Evolutionary conservation across 2,329 filamentous ascomycete genomes (phyloP), one percentile per base, ranked within the genome.

Genomic region (Colletotrichum lini): DNA sequence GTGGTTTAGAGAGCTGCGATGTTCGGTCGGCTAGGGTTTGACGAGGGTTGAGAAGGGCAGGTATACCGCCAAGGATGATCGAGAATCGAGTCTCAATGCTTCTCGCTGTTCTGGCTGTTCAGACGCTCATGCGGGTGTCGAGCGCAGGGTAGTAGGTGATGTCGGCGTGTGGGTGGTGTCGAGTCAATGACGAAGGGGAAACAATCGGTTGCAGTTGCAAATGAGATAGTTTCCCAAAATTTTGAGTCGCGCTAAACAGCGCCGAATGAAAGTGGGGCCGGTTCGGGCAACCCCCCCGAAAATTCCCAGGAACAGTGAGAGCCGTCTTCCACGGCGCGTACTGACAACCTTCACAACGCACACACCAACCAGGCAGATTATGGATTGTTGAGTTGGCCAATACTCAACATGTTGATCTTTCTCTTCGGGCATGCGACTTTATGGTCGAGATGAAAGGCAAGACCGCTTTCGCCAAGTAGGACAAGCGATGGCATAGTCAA

Each of bases 141-240:
- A 52, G 30, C 35, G 40, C 21, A 16, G 13, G n/a, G 16, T 21
- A 21, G n/a, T 26, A 9, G 21, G 12, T 40, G 45, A n/a, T 50
- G 30, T 40, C 30, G 30, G 26, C 15, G 45, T 4, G 16, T n/a
- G 15, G 16, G 38, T 45, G 49, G 16, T 49, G 57, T 60, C 18
- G 38, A 63, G 60, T 63, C 60, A 45, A 54, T 63, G 60, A 54
- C 60, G 60, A 45, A 45, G 49, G 23, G 21, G 59, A 62, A 62
- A 47, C 26, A 38, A 21, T 42, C 30, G 21, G 18, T 23, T 52
- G 45, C 47, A 30, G 47, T 21, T 30, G 59, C 21, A 42, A 38
- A 42, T 26, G 47, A 30, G 35, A 62, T 42, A 10, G 52, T 52
- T 21, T 62, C 35, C 59, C 45, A 62, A 62, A 52, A 5, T 42